phyloP scores from a whole-genome alignment of 495 filamentous ascomycete genomes.

The Bathelium albidoporum region DNA sequence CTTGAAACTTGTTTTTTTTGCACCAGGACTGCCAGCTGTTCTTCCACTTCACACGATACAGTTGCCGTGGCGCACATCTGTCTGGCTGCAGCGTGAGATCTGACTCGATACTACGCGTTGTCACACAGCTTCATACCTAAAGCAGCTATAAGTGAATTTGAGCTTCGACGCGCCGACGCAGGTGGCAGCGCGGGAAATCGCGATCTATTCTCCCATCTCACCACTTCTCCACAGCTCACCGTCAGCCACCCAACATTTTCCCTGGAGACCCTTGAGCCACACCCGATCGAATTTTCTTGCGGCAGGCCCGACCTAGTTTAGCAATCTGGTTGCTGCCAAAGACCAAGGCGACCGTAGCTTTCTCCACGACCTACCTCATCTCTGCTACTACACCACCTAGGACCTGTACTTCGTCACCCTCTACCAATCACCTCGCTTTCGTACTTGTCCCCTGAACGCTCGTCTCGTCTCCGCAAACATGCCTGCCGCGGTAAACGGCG shows the following conservation, averaged over 20 bases:
- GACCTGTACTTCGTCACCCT: neutral
- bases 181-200: neutral
- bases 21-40: neutral
- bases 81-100: too few relatives aligned
- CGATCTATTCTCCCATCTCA: neutral
- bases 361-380: neutral
- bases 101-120: too few relatives aligned
- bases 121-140: too few relatives aligned
- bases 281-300: neutral
- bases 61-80: neutral
- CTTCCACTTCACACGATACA: neutral
- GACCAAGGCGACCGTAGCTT: neutral
- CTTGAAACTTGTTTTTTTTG: neutral
- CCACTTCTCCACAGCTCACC: neutral
- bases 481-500: slow-evolving; percentile 14
- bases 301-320: neutral
- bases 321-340: neutral
- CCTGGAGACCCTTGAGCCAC: neutral
- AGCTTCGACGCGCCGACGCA: neutral
- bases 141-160: too few relatives aligned
- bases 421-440: neutral
- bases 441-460: neutral
- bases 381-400: neutral
- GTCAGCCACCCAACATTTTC: neutral
- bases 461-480: slow-evolving; percentile 7